These are phyloP conservation scores for Penicillium palitans DNA, from an alignment of 2,329 filamentous ascomycete genomes.

Conservation along the genomic window DNA sequence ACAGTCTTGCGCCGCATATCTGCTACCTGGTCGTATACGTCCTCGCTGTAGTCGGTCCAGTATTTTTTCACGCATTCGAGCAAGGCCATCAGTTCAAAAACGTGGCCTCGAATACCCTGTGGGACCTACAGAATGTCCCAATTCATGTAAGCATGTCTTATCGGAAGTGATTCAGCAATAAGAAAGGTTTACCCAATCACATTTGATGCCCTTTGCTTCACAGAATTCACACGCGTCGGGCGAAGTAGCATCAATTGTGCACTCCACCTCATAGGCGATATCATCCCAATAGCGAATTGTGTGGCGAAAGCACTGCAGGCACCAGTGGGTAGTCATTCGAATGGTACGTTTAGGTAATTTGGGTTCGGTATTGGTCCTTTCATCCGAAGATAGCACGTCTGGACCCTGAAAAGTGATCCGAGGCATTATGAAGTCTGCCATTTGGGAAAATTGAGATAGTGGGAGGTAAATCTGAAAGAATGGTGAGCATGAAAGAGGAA, in stretches of 20 bases:
- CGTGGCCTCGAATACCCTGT: background rate
- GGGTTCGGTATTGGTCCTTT: background rate
- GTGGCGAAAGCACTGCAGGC: background rate
- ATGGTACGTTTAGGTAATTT: too few relatives aligned
- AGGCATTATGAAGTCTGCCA: background rate
- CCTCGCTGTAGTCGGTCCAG: background rate
- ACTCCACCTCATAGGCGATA: too few relatives aligned
- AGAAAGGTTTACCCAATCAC: background rate
- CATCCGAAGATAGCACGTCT: background rate
- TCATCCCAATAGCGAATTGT: too few relatives aligned
- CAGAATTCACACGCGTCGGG: background rate
- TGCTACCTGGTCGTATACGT: too few relatives aligned
- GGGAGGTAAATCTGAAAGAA: too few relatives aligned
- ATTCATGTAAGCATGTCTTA: background rate
- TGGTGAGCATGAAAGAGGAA: background rate
- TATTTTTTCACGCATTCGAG: background rate
- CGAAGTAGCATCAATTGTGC: too few relatives aligned
- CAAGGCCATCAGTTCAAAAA: background rate
- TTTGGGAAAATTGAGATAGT: background rate
- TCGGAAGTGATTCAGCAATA: rapidly evolving
- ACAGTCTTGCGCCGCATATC: too few relatives aligned
- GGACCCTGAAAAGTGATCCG: background rate
- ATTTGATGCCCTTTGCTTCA: rapidly evolving
- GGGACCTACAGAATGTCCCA: background rate
- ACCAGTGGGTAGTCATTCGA: background rate